Evolutionary conservation across 352 stramenopile genomes (phyloP).

Genomic region (Pelagophyceae sp.): DNA sequence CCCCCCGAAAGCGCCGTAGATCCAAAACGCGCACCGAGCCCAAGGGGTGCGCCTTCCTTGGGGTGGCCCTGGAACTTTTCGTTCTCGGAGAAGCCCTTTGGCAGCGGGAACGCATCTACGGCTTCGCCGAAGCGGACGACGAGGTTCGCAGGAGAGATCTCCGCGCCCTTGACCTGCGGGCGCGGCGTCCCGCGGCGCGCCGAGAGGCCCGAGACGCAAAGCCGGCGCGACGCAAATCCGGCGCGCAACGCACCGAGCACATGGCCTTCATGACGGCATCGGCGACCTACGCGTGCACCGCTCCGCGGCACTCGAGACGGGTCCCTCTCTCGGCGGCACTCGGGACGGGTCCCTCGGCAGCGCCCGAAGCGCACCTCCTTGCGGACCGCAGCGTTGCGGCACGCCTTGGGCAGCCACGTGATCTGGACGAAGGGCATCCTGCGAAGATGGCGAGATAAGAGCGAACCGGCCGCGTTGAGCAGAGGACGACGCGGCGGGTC

Average conservation of each 20-base stretch:
- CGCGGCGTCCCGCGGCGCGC: too few relatives aligned
- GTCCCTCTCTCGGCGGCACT: too few relatives aligned
- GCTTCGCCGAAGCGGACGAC: constrained; percentile 14
- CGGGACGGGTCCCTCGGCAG: too few relatives aligned
- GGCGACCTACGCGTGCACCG: too few relatives aligned
- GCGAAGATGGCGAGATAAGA: too few relatives aligned
- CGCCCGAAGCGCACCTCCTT: too few relatives aligned
- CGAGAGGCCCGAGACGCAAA: not conserved
- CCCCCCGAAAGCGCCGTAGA: too few relatives aligned
- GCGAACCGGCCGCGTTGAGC: too few relatives aligned
- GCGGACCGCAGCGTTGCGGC: not conserved
- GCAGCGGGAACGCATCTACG: constrained; percentile 10
- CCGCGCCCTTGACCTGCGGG: not conserved
- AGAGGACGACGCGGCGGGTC: too few relatives aligned
- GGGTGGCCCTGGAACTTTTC: not conserved
- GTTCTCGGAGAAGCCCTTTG: constrained; percentile 6
- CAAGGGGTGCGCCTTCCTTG: too few relatives aligned
- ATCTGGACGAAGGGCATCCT: constrained; percentile 1
- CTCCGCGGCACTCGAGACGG: too few relatives aligned
- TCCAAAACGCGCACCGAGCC: too few relatives aligned
- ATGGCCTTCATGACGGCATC: constrained; percentile 9
- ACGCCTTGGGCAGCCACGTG: constrained; percentile 3
- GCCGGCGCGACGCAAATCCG: not conserved
- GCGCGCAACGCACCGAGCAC: not conserved
- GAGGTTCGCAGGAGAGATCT: not conserved